Evolutionary conservation across 2,329 filamentous ascomycete species (phyloP).

Genomic region (Aureobasidium mangrovei): DNA sequence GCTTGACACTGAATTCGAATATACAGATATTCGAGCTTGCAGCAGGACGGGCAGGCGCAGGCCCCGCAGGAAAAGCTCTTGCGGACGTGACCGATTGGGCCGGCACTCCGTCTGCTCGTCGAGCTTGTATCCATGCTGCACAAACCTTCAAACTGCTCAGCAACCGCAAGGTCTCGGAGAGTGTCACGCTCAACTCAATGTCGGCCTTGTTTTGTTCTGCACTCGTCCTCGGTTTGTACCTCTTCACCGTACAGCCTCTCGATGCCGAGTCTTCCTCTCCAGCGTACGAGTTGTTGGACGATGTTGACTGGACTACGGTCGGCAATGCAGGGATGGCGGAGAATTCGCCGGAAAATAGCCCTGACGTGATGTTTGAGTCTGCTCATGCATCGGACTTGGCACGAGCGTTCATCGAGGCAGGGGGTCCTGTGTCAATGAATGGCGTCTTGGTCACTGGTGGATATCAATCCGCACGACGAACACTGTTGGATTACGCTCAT

Average conservation of each 20-base stretch:
- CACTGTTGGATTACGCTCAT: slow-evolving; percentile 44
- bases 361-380: slow-evolving; percentile 11
- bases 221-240: slow-evolving; percentile 43
- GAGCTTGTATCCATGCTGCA: slow-evolving; percentile 44
- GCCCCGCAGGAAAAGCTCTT: slow-evolving; percentile 39
- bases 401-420: slow-evolving; percentile 40
- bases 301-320: slow-evolving; percentile 42
- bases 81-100: slow-evolving; percentile 45
- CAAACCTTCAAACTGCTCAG: slow-evolving; percentile 44
- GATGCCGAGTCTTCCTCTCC: slow-evolving; percentile 24
- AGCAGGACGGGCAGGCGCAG: slow-evolving; percentile 41
- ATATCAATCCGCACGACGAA: slow-evolving; percentile 43
- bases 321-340: slow-evolving; percentile 39
- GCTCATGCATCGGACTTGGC: slow-evolving; percentile 14
- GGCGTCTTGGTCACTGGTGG: slow-evolving; percentile 42
- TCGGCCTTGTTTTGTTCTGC: slow-evolving; percentile 44
- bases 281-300: slow-evolving; percentile 41
- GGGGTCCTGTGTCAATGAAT: slow-evolving; percentile 40
- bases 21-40: slow-evolving; percentile 46
- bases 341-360: slow-evolving; percentile 8
- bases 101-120: slow-evolving; percentile 41
- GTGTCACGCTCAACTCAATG: slow-evolving; percentile 43
- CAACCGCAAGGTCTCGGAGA: slow-evolving; percentile 44
- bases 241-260: slow-evolving; percentile 37
- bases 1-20: slow-evolving; percentile 44